Base-by-base conservation (phyloP, 805 yeast genomes). In the Lipomyces spencermartinsiae region DNA sequence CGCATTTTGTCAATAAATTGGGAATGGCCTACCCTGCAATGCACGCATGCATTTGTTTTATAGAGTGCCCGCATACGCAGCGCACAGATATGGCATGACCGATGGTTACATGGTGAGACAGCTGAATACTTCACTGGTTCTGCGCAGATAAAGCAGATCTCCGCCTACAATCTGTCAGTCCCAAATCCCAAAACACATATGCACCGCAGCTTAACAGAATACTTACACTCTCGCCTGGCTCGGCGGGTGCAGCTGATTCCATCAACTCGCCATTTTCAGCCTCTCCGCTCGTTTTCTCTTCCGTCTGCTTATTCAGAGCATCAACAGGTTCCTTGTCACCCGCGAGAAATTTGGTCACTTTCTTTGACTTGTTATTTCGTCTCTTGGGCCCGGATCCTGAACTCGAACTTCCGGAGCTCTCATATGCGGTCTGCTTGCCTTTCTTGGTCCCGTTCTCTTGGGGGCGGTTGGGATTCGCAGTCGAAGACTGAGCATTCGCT, bases 61-160 rank as follows among this genome's bases (percentile, higher is more conserved):
- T 90, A 93, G 16, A 94, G 80, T 0, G 93, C 93, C 57, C 97
- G 82, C 75, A 92, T 93, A 71, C 97, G 84, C 71, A 94, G 85
- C 0, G 92, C 82, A 81, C 99, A 95, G 58, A 77, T 80, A 75
- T 92, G 91, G 78, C 99, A 95, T 0, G 93, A 87, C 43, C 82
- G 84, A 76, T 95, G 98, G 74, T 89, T 87, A 78, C 99, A 95
- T 0, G 92, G 91, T 1, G 95, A 85, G 9, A 90, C 75, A 0
- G 97, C 92, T 1, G 88, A 87, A 73, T 83, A 85, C n/a, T 73
- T 72, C 34, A 92, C 82, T 37, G 81, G 80, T 58, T 91, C 89
- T 0, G 98, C 95, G 80, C 99, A 95, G 66, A 95, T 91, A 29
- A 93, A 79, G 83, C 98, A 93, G 39, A 79, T 75, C 12, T 84